These are phyloP conservation scores for Aspergillus fructus DNA, from an alignment of 2,329 filamentous ascomycete genomes.

Conservation along the genomic window DNA sequence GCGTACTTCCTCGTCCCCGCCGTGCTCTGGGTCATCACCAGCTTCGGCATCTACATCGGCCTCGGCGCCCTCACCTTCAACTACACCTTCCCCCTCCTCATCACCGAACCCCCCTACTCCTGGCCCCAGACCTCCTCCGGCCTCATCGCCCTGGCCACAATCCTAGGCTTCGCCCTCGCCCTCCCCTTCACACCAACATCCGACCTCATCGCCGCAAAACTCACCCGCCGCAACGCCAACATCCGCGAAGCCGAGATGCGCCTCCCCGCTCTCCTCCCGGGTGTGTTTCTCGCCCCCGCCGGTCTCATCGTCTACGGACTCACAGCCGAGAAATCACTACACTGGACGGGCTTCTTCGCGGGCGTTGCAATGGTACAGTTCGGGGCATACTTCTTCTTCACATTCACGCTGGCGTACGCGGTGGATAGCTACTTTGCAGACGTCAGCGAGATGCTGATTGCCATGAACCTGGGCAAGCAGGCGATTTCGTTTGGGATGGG, in stretches of 20 bases:
- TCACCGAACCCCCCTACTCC: constrained; percentile 47
- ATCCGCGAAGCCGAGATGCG: constrained; percentile 46
- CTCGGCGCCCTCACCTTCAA: constrained; percentile 53
- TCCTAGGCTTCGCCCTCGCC: constrained; percentile 40
- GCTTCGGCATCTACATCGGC: constrained; percentile 52
- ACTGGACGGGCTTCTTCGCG: constrained; percentile 48
- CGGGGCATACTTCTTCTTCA: constrained; percentile 56
- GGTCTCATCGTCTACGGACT: constrained; percentile 34
- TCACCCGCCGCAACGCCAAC: constrained; percentile 38
- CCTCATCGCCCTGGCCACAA: constrained; percentile 44
- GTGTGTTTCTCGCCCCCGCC: constrained; percentile 30
- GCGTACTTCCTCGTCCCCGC: constrained; percentile 51
- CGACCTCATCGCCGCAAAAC: constrained; percentile 38
- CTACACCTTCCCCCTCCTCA: constrained; percentile 51
- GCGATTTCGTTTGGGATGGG: constrained; percentile 56
- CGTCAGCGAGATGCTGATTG: constrained; percentile 63
- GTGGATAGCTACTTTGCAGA: constrained; percentile 60
- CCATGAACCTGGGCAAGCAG: constrained; percentile 59
- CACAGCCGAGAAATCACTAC: constrained; percentile 30
- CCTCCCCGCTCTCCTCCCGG: constrained; percentile 20
- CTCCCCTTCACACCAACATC: constrained; percentile 47
- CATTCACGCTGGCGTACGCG: constrained; percentile 60
- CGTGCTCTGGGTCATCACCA: constrained; percentile 52
- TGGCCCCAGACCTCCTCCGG: constrained; percentile 49
- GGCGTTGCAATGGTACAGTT: constrained; percentile 52